Evolutionary conservation across 1,139 yeast genomes (phyloP), one percentile per base, ranked within the genome.

Genomic region (Debaryomyces fabryi): DNA sequence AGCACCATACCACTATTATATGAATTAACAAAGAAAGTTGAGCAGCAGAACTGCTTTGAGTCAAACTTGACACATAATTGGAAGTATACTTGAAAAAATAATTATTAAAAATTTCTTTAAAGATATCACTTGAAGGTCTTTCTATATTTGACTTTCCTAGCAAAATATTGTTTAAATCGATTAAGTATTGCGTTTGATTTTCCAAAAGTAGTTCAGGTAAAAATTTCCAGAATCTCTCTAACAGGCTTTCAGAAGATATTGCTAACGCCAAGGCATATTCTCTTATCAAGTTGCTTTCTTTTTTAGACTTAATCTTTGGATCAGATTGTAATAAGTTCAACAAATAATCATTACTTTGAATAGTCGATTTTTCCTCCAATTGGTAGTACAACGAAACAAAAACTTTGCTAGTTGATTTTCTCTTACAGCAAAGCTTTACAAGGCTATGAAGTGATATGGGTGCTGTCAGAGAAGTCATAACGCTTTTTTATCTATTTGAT

Each of bases 321-420:
- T 23, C 35, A 18, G 32, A 48, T 27, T 57, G 60, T 27, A 65
- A 49, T 13, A 65, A 45, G 18, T 52, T 50, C 10, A 50, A 41
- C 12, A 49, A 42, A 46, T 56, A 62, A 23, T 62, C 61, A 24
- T 50, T 47, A 7, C 52, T 51, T 6, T 49, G 40, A 0, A 64
- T 49, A 1, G 57, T 50, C 2, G 25, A 18, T 30, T 45, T 39
- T 13, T 50, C 49, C 39, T 55, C 51, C 15, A 64, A 50, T 47
- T 64, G 63, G 21, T 52, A 50, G 49, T 53, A 64, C 16, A 65
- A 47, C 6, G 52, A 51, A 2, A 58, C 39, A 47, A 65, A 65
- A 16, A 53, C 57, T 41, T 55, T 53, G 34, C 53, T 53, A 0
- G 59, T 29, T 1, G 59, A 47, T 35, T 53, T 56, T 32, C 59